Conservation (phyloP, 2,329 filamentous ascomycete species). For the Paraphaeosphaeria minitans region DNA sequence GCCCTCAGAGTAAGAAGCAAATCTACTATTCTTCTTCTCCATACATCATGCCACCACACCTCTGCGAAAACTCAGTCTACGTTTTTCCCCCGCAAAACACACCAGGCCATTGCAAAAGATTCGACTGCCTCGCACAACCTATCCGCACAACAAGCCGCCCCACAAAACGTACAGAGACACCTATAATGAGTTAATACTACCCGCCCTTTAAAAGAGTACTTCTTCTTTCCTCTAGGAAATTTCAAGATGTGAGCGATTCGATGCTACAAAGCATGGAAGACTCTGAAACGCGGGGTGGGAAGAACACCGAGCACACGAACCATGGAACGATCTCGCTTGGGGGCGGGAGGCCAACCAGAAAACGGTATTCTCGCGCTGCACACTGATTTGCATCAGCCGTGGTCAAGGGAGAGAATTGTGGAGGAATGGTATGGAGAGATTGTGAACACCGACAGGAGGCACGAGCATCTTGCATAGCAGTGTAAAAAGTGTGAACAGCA, state of each 20-base stretch:
- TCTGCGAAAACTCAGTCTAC: not conserved
- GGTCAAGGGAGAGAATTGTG: no score
- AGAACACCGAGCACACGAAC: not conserved
- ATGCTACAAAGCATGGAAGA: conserved; percentile 9
- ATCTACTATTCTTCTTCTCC: not conserved
- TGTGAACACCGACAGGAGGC: no score
- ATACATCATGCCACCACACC: not conserved
- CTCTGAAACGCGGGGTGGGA: conserved; percentile 19
- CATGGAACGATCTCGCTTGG: not conserved
- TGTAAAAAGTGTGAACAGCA: not conserved
- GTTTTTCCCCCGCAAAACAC: not conserved
- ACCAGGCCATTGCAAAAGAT: not conserved
- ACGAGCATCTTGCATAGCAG: not conserved
- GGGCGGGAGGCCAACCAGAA: not conserved
- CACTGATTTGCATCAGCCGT: not conserved
- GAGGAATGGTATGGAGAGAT: no score
- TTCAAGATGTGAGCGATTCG: conserved; percentile 6
- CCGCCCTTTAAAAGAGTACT: not conserved
- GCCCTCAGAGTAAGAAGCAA: not conserved
- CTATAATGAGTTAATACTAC: not conserved
- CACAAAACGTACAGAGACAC: not conserved
- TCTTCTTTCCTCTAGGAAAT: no score
- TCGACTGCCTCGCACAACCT: not conserved
- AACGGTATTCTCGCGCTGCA: not conserved
- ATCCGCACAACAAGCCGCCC: not conserved